phyloP scores from a whole-genome alignment of 805 yeast genomes.

The Citeromyces matritensis region DNA sequence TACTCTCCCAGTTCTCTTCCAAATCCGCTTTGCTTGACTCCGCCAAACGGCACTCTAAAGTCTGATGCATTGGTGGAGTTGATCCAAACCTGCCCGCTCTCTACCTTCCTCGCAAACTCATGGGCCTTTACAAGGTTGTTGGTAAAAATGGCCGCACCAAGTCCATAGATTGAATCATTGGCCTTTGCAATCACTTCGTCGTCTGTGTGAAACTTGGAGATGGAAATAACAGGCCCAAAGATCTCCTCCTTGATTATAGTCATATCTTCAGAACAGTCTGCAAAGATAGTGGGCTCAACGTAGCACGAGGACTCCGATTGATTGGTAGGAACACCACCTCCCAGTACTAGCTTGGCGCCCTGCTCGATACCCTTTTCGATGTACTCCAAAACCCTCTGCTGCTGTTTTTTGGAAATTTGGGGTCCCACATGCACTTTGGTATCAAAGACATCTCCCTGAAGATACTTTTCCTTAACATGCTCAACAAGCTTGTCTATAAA shows the following conservation, averaged over 20 bases:
- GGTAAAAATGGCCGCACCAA: conserved; percentile 70
- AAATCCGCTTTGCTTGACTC: conserved; percentile 51
- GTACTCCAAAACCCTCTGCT: conserved; percentile 50
- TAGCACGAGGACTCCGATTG: conserved; percentile 19
- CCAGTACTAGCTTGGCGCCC: conserved; percentile 53
- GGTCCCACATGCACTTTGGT: conserved; percentile 59
- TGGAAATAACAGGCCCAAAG: conserved; percentile 68
- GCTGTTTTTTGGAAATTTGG: conserved; percentile 52
- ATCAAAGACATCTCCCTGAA: conserved; percentile 57
- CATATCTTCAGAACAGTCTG: conserved; percentile 52
- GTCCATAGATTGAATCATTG: conserved; percentile 56
- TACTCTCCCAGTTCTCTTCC: conserved; percentile 58
- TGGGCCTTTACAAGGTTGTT: conserved; percentile 45
- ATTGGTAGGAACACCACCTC: conserved; percentile 30
- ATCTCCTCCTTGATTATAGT: conserved; percentile 57
- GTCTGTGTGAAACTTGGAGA: conserved; percentile 46
- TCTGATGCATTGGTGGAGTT: conserved; percentile 44
- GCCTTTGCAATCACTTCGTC: conserved; percentile 56
- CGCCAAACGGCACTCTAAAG: conserved; percentile 50
- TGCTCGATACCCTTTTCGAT: conserved; percentile 52
- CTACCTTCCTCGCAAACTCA: conserved; percentile 42
- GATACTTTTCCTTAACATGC: conserved; percentile 23
- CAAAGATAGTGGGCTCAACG: conserved; percentile 57
- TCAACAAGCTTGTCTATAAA: conserved; percentile 21
- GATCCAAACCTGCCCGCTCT: conserved; percentile 56